These are phyloP conservation scores for Scedosporium apiospermum DNA, from an alignment of 2,329 filamentous ascomycete genomes.

Conservation along the genomic window DNA sequence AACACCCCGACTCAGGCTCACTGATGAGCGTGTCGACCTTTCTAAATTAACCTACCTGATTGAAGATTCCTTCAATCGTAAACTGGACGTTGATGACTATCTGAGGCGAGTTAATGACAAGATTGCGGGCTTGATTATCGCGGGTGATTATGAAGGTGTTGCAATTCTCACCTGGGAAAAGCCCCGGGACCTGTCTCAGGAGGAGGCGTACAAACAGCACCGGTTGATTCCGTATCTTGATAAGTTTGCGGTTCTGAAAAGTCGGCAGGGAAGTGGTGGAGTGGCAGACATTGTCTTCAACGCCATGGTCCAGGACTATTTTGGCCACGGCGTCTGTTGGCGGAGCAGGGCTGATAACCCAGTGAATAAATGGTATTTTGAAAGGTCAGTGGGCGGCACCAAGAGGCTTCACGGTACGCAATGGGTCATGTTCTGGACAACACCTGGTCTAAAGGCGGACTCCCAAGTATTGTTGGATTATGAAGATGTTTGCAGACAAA, in stretches of 20 bases:
- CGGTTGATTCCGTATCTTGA: slow-evolving; percentile 87
- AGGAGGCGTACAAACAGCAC: slow-evolving; percentile 41
- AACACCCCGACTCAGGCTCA: slow-evolving; percentile 55
- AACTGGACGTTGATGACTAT: slow-evolving; percentile 77
- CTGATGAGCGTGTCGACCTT: slow-evolving; percentile 75
- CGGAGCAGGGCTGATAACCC: slow-evolving; percentile 82
- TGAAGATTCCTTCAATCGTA: slow-evolving; percentile 83
- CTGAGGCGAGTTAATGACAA: slow-evolving; percentile 69
- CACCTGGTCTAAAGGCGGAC: slow-evolving; percentile 49
- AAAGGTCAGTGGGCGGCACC: slow-evolving; percentile 65
- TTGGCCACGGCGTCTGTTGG: slow-evolving; percentile 87
- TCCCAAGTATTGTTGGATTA: slow-evolving; percentile 55
- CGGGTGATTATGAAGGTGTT: slow-evolving; percentile 91
- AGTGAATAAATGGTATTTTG: slow-evolving; percentile 99
- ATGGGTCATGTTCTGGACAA: slow-evolving; percentile 99
- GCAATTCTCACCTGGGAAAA: slow-evolving; percentile 92
- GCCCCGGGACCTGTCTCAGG: slow-evolving; percentile 49
- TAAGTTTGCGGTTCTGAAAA: slow-evolving; percentile 90
- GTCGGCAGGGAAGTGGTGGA: slow-evolving; percentile 79
- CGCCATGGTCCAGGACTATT: slow-evolving; percentile 83
- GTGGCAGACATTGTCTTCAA: slow-evolving; percentile 96
- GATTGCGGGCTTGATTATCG: slow-evolving; percentile 86
- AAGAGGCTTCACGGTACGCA: slow-evolving; percentile 73
- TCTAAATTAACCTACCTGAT: slow-evolving; percentile 77
- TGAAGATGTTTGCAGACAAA: slow-evolving; percentile 60